Evolutionary conservation across 2,329 filamentous ascomycete genomes (phyloP).

Genomic region (Fusarium oxysporum): DNA sequence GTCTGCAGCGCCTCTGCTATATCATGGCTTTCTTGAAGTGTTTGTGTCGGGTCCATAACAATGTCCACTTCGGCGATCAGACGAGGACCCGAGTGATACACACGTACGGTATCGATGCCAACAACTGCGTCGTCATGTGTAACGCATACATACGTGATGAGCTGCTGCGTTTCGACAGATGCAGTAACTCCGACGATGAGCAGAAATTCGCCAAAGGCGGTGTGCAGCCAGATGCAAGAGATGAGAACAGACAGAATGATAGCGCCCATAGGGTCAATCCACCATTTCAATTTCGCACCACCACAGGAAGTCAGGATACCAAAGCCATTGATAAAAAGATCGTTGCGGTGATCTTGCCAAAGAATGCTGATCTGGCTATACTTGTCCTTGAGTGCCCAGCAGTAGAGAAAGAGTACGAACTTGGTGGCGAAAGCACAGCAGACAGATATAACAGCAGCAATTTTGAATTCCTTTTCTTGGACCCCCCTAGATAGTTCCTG

Average conservation of each 20-base stretch:
- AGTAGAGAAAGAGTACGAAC: constrained; percentile 86
- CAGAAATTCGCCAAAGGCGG: constrained; percentile 89
- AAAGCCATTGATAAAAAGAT: constrained; percentile 95
- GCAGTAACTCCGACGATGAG: constrained; percentile 91
- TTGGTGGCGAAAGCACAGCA: constrained; percentile 87
- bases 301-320: constrained; percentile 92
- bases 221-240: constrained; percentile 82
- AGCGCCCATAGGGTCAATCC: constrained; percentile 93
- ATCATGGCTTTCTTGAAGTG: constrained; percentile 86
- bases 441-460: constrained; percentile 88
- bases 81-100: constrained; percentile 89
- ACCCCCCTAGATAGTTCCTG: constrained; percentile 68
- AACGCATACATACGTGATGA: constrained; percentile 92
- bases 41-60: constrained; percentile 84
- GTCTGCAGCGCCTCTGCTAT: constrained; percentile 93
- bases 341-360: constrained; percentile 97
- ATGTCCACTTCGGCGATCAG: constrained; percentile 96
- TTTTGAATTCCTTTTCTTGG: constrained; percentile 74
- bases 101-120: constrained; percentile 94
- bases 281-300: constrained; percentile 89
- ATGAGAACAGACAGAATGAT: constrained; percentile 85
- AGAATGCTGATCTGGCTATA: constrained; percentile 93
- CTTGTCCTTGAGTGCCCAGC: constrained; percentile 88
- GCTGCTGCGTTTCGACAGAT: constrained; percentile 85
- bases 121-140: constrained; percentile 86